Conservation (phyloP, 129 eudicot genomes). For the Flaveria linearis region DNA sequence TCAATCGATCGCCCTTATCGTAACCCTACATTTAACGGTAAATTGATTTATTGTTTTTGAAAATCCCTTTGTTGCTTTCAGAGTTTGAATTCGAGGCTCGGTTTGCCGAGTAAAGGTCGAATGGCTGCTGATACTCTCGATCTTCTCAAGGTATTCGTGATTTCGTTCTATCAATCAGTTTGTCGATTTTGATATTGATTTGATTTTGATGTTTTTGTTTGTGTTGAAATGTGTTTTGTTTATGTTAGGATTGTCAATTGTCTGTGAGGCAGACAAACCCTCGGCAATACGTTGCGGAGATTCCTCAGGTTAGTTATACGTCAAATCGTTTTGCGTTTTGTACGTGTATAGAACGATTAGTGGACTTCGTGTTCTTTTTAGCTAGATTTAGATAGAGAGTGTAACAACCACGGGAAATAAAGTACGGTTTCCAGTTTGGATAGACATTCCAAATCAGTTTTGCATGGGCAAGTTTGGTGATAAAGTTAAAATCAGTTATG, state of each 20-base stretch:
- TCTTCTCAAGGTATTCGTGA: too few relatives aligned
- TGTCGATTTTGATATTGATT: too few relatives aligned
- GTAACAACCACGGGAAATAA: too few relatives aligned
- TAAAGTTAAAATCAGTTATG: neutral
- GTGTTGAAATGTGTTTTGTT: neutral
- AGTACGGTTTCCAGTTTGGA: neutral
- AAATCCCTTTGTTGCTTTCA: too few relatives aligned
- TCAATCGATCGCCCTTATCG: too few relatives aligned
- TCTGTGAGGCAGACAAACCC: conserved; percentile 90
- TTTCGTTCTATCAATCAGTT: too few relatives aligned
- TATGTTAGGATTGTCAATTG: conserved; percentile 77
- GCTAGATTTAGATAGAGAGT: neutral
- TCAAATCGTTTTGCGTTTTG: too few relatives aligned
- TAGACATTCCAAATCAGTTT: neutral
- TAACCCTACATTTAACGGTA: too few relatives aligned
- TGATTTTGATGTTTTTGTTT: neutral
- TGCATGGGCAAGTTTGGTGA: neutral
- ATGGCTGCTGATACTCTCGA: too few relatives aligned
- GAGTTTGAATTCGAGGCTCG: too few relatives aligned
- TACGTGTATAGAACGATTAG: neutral
- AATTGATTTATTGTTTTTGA: too few relatives aligned
- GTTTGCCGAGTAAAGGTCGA: too few relatives aligned
- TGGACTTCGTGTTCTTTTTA: neutral
- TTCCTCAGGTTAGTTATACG: conserved; percentile 65
- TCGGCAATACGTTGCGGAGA: conserved; percentile 88